Conservation (phyloP, 2,329 filamentous ascomycete genomes). For the Arthrobotrys pseudoclavata region DNA sequence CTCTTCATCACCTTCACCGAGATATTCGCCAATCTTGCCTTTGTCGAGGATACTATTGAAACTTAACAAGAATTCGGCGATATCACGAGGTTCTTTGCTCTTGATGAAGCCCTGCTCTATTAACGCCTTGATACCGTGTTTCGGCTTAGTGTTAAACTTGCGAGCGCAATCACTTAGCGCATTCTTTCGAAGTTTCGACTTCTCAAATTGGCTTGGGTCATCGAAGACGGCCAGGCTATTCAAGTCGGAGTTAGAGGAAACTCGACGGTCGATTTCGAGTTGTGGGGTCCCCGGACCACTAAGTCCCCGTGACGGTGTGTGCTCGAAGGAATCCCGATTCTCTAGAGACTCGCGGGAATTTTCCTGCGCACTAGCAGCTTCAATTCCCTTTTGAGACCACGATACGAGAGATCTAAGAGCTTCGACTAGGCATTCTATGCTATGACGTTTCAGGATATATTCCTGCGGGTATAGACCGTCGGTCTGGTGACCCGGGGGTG, state of each 20-base stretch:
- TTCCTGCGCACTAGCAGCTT: conserved; percentile 68
- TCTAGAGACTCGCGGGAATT: conserved; percentile 67
- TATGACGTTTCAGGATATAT: conserved; percentile 89
- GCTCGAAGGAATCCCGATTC: conserved; percentile 82
- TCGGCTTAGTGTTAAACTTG: conserved; percentile 98
- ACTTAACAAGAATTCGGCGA: conserved; percentile 83
- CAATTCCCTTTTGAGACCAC: conserved; percentile 75
- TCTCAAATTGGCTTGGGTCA: conserved; percentile 93
- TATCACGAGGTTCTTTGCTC: conserved; percentile 81
- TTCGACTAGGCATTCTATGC: conserved; percentile 88
- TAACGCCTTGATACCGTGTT: conserved; percentile 87
- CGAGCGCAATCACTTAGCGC: conserved; percentile 88
- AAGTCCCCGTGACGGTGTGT: conserved; percentile 68
- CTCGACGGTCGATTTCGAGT: conserved; percentile 62
- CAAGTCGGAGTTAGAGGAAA: conserved; percentile 59
- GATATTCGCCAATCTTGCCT: conserved; percentile 89
- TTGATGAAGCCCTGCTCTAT: conserved; percentile 88
- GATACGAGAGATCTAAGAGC: conserved; percentile 90
- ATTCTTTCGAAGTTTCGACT: conserved; percentile 92
- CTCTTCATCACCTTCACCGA: conserved; percentile 91
- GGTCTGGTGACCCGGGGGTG: conserved; percentile 67
- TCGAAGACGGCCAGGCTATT: conserved; percentile 74
- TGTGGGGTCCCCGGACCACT: conserved; percentile 76
- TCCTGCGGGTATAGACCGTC: conserved; percentile 85
- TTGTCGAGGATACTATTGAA: conserved; percentile 88